Conservation (phyloP, 2,329 filamentous ascomycete species). For the Lecanosticta acicola region DNA sequence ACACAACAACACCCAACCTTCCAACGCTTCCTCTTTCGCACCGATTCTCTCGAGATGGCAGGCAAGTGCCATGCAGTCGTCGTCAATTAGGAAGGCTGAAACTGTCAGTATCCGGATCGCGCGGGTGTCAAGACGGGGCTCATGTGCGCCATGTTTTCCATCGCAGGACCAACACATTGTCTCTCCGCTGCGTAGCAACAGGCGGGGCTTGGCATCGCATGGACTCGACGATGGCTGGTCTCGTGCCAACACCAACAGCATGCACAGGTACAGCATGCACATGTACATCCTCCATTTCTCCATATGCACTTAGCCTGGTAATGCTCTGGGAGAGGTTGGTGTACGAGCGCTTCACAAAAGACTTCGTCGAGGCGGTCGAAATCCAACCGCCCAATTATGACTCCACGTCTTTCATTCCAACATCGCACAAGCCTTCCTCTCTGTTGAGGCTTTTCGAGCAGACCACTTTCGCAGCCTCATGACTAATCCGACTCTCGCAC, state of each 20-base stretch:
- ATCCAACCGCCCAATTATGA: not conserved
- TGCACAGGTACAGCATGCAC: not conserved
- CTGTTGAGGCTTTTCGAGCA: too few species aligned
- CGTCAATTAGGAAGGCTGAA: not conserved
- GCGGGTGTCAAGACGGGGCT: not conserved
- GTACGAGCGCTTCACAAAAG: not conserved
- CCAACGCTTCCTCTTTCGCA: not conserved
- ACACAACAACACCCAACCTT: not conserved
- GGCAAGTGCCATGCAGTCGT: not conserved
- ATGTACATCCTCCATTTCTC: not conserved
- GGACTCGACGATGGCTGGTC: slow-evolving; percentile 1
- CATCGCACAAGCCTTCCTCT: too few species aligned
- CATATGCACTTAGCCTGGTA: not conserved
- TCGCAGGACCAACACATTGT: not conserved
- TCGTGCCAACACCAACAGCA: not conserved
- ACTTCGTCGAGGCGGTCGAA: not conserved
- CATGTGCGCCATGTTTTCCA: not conserved
- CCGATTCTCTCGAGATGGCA: not conserved
- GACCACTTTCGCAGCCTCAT: not conserved
- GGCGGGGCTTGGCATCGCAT: not conserved
- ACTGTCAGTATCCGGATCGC: not conserved
- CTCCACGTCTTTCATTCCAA: not conserved
- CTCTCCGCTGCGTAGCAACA: not conserved
- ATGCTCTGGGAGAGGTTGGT: not conserved
- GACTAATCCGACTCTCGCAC: not conserved